Evolutionary conservation across 1,284 basidiomycete genomes (phyloP), one percentile per base, ranked within the genome.

Genomic region (Anthracocystis setariae): DNA sequence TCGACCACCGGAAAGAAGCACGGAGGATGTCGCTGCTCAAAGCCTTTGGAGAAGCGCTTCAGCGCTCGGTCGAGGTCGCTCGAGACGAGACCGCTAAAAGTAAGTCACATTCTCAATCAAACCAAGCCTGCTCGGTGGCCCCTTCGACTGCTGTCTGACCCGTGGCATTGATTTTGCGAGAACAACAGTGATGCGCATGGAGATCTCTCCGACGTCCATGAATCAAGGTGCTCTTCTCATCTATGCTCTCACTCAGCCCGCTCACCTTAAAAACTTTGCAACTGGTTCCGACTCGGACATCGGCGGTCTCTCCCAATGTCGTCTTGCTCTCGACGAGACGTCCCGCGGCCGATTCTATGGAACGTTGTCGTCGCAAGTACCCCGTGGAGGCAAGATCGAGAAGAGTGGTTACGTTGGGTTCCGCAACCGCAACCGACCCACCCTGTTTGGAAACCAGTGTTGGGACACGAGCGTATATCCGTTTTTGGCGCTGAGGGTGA

Each of bases 251-350:
- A 66, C 52, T 7, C 64, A 55, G 12, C 63, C 62, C 0, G 32
- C 55, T 15, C 70, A 80, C 42, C 57, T 80, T 37, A 45, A 63
- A 7, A 60, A 74, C 43, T 89, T 89, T 66, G 90, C 89, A 0
- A 88, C 87, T 0, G 92, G 92, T 3, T 91, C 89, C 75, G 92
- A 94, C 82, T 86, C 86, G 3, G 93, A 94, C 82, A 89, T 93
- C 49, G 93, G 93, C 1, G 93, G 93, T 1, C 87, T 87, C n/a
- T 92, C 92, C 3, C 89, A 89, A 82, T 74, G 74, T 55, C 46
- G 69, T 3, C 60, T 83, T 24, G 71, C 44, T 0, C 55, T 74
- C 12, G 78, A 78, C 52, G 71, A 74, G 51, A 37, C 74, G 23
- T 59, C 58, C 8, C 56, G 56, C 15, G 82, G 75, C 5, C 75